A percentile compares a stretch with the other conserved stretches of the same genome.
Evolutionary conservation across 345 rosid genomes (phyloP).

Genomic region (Corchorus capsularis): DNA sequence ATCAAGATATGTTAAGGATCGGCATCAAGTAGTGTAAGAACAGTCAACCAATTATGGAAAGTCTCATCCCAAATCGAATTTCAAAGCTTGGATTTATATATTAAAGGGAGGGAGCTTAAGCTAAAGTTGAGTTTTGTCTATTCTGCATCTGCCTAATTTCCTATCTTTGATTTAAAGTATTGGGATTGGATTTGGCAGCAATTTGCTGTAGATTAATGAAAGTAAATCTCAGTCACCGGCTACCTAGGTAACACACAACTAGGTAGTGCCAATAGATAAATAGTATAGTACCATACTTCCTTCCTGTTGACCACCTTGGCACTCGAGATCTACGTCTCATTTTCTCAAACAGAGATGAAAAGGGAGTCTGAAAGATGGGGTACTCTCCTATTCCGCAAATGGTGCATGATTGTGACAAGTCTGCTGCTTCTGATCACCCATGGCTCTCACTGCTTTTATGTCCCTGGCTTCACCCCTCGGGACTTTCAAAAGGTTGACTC

Average conservation of each 20-base stretch:
- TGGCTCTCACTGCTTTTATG: conserved; percentile 1
- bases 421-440: not conserved
- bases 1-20: too few relatives aligned
- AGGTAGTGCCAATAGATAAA: not conserved
- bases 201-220: not conserved
- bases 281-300: not conserved
- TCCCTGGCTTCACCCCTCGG: too few relatives aligned
- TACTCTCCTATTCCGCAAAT: not conserved
- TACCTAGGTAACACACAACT: not conserved
- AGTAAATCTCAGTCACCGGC: not conserved
- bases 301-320: not conserved
- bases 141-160: too few relatives aligned
- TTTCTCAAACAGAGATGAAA: not conserved
- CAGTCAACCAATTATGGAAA: too few relatives aligned
- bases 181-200: not conserved
- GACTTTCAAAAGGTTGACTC: conserved; percentile 4
- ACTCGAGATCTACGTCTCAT: not conserved
- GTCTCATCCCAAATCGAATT: too few relatives aligned
- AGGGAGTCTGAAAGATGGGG: not conserved
- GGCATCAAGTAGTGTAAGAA: too few relatives aligned
- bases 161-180: not conserved
- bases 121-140: too few relatives aligned
- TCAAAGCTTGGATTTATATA: too few relatives aligned
- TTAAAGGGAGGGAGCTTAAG: too few relatives aligned
- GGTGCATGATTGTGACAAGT: not conserved